phyloP scores from a whole-genome alignment of 192 early-diverging fungal genomes.

The Coemansia sp. region DNA sequence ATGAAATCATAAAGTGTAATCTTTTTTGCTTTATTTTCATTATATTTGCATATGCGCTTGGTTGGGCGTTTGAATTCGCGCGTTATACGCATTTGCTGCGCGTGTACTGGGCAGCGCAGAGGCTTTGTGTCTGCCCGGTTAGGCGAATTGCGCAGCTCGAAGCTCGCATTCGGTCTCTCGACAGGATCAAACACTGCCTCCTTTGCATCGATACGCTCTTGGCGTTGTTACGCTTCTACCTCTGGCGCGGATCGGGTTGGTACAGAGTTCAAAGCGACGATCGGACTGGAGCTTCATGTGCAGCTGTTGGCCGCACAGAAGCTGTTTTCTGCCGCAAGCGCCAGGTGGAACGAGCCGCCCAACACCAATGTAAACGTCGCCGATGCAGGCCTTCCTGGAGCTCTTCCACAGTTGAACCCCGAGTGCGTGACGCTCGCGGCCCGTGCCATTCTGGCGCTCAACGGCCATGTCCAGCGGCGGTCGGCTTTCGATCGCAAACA shows the following conservation, averaged over 20 bases:
- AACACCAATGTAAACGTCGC: conserved; percentile 73
- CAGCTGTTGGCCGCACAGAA: conserved; percentile 75
- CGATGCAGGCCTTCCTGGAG: conserved; percentile 87
- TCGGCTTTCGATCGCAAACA: conserved; percentile 93
- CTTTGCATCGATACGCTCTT: background rate
- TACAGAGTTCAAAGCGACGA: conserved; percentile 61
- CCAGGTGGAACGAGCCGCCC: conserved; percentile 52
- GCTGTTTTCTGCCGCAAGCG: conserved; percentile 73
- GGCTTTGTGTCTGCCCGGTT: background rate
- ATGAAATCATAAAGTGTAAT: too few species aligned
- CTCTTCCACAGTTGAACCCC: conserved; percentile 73
- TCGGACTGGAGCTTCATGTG: conserved; percentile 91
- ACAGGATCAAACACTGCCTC: background rate
- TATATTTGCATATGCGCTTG: too few species aligned
- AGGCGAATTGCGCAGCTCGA: background rate
- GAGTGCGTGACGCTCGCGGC: conserved; percentile 73
- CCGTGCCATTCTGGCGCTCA: conserved; percentile 68
- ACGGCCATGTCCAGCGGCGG: conserved; percentile 57
- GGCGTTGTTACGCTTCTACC: background rate
- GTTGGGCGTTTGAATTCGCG: background rate
- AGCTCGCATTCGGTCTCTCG: background rate
- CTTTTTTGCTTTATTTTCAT: background rate
- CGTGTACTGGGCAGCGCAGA: background rate
- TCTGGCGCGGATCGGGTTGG: background rate
- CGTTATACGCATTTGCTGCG: background rate